Conservation (phyloP, 139 green algal species). For the Closterium sp. region DNA sequence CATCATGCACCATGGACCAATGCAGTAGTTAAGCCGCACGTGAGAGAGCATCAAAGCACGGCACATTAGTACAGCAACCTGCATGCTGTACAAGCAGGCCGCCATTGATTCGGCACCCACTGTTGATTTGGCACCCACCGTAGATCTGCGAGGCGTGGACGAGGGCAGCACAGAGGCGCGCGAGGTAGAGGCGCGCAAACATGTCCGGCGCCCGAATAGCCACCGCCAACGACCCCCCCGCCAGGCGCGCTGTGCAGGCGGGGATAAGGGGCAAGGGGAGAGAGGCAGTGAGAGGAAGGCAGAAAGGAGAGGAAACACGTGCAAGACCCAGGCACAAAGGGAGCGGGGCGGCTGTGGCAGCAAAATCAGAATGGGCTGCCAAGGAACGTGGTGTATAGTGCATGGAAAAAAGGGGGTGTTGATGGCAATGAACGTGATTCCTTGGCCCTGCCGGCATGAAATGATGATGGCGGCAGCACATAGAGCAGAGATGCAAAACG, state of each 20-base stretch:
- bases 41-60: not conserved
- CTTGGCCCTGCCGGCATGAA: too few relatives aligned
- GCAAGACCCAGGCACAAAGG: not conserved
- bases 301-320: too few relatives aligned
- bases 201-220: conserved; percentile 8
- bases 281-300: not conserved
- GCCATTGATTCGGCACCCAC: conserved; percentile 14
- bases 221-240: conserved; percentile 9
- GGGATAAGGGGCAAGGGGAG: not conserved
- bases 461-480: too few relatives aligned
- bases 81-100: too few relatives aligned
- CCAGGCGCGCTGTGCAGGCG: not conserved
- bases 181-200: conserved; percentile 32
- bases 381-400: too few relatives aligned
- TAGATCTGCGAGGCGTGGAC: conserved; percentile 18
- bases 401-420: too few relatives aligned
- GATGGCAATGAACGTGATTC: too few relatives aligned
- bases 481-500: too few relatives aligned
- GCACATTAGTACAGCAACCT: not conserved
- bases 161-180: conserved; percentile 29
- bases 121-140: conserved; percentile 22
- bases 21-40: too few relatives aligned
- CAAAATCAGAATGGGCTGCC: too few relatives aligned
- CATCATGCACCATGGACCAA: too few relatives aligned
- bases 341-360: not conserved